Percentiles rank a stretch among this genome's conserved stretches.
Evolutionary conservation across 768 basidiomycete species (phyloP).

Genomic region (Rhodosporidiobolus sp.): DNA sequence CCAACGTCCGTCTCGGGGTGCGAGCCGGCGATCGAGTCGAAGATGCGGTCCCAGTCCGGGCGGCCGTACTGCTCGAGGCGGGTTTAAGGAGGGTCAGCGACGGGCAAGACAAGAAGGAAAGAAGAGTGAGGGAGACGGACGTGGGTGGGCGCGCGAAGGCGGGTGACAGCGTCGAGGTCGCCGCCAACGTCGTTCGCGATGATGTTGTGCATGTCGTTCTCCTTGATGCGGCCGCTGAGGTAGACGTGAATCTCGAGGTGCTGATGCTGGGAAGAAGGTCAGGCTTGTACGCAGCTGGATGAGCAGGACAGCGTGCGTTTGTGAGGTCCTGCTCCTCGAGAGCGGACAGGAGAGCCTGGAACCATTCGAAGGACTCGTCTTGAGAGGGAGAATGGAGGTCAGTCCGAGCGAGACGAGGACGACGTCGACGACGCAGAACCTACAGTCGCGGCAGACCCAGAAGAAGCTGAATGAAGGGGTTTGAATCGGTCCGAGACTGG

Average conservation of each 20-base stretch:
- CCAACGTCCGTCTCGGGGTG: conserved; percentile 73
- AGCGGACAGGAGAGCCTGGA: conserved; percentile 86
- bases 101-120: conserved; percentile 51
- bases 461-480: conserved; percentile 27
- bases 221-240: conserved; percentile 82
- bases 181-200: conserved; percentile 75
- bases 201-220: conserved; percentile 91
- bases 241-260: conserved; percentile 77
- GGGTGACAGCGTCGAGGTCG: conserved; percentile 85
- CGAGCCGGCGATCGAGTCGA: conserved; percentile 65
- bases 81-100: conserved; percentile 47
- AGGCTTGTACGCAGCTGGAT: background rate
- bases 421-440: conserved; percentile 13
- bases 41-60: conserved; percentile 46
- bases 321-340: conserved; percentile 87
- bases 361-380: conserved; percentile 50
- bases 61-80: conserved; percentile 30
- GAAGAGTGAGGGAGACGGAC: conserved; percentile 56
- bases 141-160: conserved; percentile 84
- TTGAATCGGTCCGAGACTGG: background rate
- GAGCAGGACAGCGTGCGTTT: conserved; percentile 48
- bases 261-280: conserved; percentile 4
- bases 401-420: background rate
- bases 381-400: background rate
- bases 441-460: conserved; percentile 42